Conservation (phyloP, 23 red algal genomes). For the Agarophyton chilense region DNA sequence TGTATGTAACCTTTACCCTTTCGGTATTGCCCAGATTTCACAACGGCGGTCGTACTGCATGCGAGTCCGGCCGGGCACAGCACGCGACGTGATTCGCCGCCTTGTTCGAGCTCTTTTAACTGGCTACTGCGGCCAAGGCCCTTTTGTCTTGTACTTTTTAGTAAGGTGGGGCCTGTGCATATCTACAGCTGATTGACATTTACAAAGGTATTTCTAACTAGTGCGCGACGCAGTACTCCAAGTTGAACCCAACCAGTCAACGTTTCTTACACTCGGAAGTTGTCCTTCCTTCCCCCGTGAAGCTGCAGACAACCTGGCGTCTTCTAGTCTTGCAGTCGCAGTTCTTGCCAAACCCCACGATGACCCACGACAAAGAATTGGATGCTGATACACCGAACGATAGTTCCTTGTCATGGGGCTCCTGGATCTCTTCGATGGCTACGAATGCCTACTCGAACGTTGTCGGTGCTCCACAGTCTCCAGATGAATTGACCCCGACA, state of each 20-base stretch:
- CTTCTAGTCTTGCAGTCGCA: not conserved
- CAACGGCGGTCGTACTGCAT: too few relatives aligned
- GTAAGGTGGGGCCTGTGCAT: not conserved
- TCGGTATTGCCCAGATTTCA: too few relatives aligned
- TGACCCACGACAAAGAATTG: not conserved
- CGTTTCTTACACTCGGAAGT: not conserved
- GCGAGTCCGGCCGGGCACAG: not conserved
- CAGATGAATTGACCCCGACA: constrained; percentile 35
- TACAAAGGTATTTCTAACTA: too few relatives aligned
- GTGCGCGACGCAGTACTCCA: not conserved
- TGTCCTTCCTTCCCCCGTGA: not conserved
- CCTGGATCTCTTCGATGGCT: constrained; percentile 68
- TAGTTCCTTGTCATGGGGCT: constrained; percentile 41
- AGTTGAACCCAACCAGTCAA: not conserved
- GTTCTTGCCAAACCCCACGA: not conserved
- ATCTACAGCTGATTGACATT: not conserved
- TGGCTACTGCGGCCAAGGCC: not conserved
- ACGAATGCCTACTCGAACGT: constrained; percentile 49
- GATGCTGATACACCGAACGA: not conserved
- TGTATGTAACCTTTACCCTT: too few relatives aligned
- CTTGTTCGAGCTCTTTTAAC: not conserved
- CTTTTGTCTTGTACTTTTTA: not conserved
- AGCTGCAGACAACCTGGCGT: not conserved
- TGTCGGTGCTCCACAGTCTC: constrained; percentile 32
- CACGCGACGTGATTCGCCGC: not conserved